A percentile compares a stretch with the other conserved stretches of the same genome.
phyloP scores from a whole-genome alignment of 129 eudicot genomes.

The Chrysanthemum seticuspe region DNA sequence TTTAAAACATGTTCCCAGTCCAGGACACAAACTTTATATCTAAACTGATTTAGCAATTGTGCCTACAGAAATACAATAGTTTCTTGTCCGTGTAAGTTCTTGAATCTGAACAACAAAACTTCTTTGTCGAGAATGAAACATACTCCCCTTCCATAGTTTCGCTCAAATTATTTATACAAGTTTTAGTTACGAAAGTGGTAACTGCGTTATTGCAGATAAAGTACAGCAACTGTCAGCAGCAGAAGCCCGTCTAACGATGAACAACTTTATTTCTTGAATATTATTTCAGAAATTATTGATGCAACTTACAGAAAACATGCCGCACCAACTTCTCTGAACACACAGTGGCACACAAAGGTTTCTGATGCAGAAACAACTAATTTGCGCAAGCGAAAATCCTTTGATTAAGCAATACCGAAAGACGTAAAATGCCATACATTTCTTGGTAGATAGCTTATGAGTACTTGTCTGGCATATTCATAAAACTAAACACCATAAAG shows the following conservation, averaged over 20 bases:
- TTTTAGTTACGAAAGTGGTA: not conserved
- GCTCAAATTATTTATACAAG: not conserved
- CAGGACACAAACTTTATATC: not conserved
- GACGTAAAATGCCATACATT: slow-evolving; percentile 3
- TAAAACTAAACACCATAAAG: no score
- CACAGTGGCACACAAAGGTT: not conserved
- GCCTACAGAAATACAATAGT: not conserved
- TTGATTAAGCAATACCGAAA: slow-evolving; percentile 5
- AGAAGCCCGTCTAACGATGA: not conserved
- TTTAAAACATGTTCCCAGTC: slow-evolving; percentile 10
- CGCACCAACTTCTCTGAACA: slow-evolving; percentile 7
- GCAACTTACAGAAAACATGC: slow-evolving; percentile 5
- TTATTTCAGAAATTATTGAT: slow-evolving; percentile 1
- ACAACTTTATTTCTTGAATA: not conserved
- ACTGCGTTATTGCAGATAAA: slow-evolving; percentile 3
- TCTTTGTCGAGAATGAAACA: not conserved
- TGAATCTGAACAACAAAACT: slow-evolving; percentile 14
- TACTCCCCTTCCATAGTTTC: slow-evolving; percentile 10
- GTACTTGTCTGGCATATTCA: not conserved
- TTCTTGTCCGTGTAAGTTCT: slow-evolving; percentile 2
- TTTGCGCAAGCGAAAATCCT: slow-evolving; percentile 15
- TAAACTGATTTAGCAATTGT: slow-evolving; percentile 4
- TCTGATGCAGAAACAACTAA: not conserved
- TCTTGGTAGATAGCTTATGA: slow-evolving; percentile 9
- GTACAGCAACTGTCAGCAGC: slow-evolving; percentile 5